Evolutionary conservation across 2,329 filamentous ascomycete genomes (phyloP).

Genomic region (Aspergillus viridinutans): DNA sequence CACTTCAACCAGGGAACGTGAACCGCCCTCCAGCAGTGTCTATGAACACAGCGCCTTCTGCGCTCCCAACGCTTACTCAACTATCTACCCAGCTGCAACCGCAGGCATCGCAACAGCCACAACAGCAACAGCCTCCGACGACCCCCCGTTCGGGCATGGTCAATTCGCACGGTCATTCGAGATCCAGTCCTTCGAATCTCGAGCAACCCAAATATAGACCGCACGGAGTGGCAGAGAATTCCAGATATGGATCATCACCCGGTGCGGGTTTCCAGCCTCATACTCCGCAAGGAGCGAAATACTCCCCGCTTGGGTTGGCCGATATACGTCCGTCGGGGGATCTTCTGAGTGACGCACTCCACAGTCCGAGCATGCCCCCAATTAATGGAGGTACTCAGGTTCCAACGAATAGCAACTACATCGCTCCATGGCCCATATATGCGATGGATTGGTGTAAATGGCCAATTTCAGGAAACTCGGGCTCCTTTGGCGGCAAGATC

Average conservation of each 20-base stretch:
- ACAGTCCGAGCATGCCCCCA: constrained; percentile 54
- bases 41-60: constrained; percentile 54
- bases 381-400: constrained; percentile 65
- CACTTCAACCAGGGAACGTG: constrained; percentile 54
- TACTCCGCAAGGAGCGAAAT: constrained; percentile 60
- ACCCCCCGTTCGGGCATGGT: constrained; percentile 62
- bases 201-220: constrained; percentile 60
- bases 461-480: constrained; percentile 63
- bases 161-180: constrained; percentile 71
- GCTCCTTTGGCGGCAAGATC: constrained; percentile 76
- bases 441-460: constrained; percentile 99
- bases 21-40: constrained; percentile 51
- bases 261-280: constrained; percentile 46
- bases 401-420: constrained; percentile 79
- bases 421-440: constrained; percentile 92
- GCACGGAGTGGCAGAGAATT: constrained; percentile 59
- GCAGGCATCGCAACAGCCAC: constrained; percentile 17
- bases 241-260: constrained; percentile 57
- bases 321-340: constrained; percentile 88
- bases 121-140: constrained; percentile 39
- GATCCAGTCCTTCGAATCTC: constrained; percentile 71
- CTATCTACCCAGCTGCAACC: constrained; percentile 32
- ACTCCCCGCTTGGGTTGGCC: constrained; percentile 83
- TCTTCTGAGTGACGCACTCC: constrained; percentile 66
- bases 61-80: constrained; percentile 54